Evolutionary conservation across 1,284 basidiomycete genomes (phyloP), one percentile per base, ranked within the genome.

Genomic region (Exobasidium rhododendri): DNA sequence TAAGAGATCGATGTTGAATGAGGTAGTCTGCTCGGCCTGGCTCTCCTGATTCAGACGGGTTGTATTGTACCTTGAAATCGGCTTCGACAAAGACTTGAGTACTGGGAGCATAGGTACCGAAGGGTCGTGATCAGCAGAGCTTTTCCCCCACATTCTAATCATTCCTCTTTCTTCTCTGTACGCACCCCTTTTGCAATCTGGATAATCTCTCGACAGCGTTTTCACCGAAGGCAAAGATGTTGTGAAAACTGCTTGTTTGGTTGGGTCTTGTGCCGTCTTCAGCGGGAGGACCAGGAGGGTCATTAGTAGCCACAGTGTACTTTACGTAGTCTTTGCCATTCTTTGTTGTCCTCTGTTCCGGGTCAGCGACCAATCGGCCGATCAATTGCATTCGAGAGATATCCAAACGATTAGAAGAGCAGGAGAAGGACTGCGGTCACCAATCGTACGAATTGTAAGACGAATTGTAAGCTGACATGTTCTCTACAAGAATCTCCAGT

Each of bases 281-380:
- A 11, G 61, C 66, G 10, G 75, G 73, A 10, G 70, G 70, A 20
- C 73, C 76, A 5, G 68, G 56, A 24, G 72, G 69, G 53, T 79
- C 77, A 20, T 61, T 70, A 10, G 76, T 78, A 10, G 77, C 77
- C 20, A 79, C 64, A 11, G 71, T 70, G 71, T 79, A 79, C 30
- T 71, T 67, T 10, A 74, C 66, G 65, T 72, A 79, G 58, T 78
- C 74, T 64, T 79, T 79, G 61, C 77, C 77, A 26, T 64, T 68
- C 59, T 69, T 69, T 58, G 73, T 77, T 22, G 66, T 57, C 55
- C 75, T 69, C 54, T 73, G 50, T 62, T 78, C 75, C 4, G 77
- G 77, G 47, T 74, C 68, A 6, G 73, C 70, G 4, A 70, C 69
- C 14, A 79, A 71, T 35, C 77, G 73, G 20, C 77, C 77, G 3